Percentiles rank a stretch among this genome's conserved stretches.
These are phyloP conservation scores for Emiliania huxleyi DNA, from an alignment of 78 protist genomes.

Conservation along the genomic window DNA sequence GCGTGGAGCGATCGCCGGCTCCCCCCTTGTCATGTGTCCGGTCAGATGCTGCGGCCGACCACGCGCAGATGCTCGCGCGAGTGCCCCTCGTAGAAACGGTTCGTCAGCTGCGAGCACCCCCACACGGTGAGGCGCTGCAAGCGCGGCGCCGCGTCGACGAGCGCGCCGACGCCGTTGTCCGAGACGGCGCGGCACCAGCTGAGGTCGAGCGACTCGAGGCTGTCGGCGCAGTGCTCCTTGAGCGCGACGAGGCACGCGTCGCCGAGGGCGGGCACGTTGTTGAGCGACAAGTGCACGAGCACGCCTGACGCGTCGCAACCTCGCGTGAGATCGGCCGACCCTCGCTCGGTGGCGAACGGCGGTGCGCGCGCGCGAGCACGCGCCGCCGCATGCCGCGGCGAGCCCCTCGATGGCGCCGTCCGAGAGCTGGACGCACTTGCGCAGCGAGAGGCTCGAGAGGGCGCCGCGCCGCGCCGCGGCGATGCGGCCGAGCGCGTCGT, in stretches of 20 bases:
- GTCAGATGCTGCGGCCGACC: too few relatives aligned
- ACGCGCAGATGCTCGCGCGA: neutral
- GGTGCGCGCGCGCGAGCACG: too few relatives aligned
- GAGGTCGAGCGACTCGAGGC: neutral
- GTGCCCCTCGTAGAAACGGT: neutral
- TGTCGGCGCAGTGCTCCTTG: neutral
- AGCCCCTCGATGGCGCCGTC: neutral
- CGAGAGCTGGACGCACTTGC: neutral
- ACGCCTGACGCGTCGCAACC: too few relatives aligned
- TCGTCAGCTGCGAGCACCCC: slow-evolving; percentile 3
- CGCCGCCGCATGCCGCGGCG: too few relatives aligned
- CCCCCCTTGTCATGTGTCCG: too few relatives aligned
- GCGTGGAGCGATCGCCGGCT: too few relatives aligned
- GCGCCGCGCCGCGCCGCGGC: neutral
- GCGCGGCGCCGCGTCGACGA: neutral
- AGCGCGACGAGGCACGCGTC: neutral
- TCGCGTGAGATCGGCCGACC: too few relatives aligned
- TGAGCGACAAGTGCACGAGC: neutral
- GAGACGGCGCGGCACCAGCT: slow-evolving; percentile 4
- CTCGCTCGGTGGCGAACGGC: too few relatives aligned
- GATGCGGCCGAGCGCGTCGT: neutral
- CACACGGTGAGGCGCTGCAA: neutral
- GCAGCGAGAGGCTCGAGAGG: neutral
- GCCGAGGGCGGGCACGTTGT: neutral
- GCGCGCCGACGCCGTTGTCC: neutral